These are phyloP conservation scores for Polyplosphaeria fusca DNA, from an alignment of 495 filamentous ascomycete species.

Conservation along the genomic window DNA sequence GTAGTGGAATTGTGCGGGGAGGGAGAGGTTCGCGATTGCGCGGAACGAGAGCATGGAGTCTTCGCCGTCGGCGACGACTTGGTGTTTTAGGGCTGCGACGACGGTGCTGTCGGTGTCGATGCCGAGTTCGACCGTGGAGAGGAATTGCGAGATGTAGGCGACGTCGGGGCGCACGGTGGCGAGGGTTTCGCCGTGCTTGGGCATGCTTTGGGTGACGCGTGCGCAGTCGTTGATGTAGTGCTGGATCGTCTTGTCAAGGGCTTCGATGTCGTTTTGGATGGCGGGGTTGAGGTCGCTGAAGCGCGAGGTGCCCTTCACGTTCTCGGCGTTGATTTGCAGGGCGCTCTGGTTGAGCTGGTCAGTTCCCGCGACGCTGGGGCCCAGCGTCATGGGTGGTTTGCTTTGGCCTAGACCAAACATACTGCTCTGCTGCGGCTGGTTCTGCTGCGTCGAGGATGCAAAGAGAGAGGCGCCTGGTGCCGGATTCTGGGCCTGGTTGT, in stretches of 20 bases:
- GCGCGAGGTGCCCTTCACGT: conserved; percentile 79
- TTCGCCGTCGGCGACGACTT: conserved; percentile 64
- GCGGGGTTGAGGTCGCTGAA: conserved; percentile 83
- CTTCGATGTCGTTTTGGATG: conserved; percentile 71
- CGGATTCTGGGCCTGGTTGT: conserved; percentile 21
- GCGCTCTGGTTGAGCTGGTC: conserved; percentile 55
- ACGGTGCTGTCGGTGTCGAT: conserved; percentile 69
- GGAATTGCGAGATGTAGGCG: conserved; percentile 65
- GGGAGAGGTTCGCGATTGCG: conserved; percentile 52
- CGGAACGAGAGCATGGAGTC: conserved; percentile 72
- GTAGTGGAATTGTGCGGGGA: conserved; percentile 58
- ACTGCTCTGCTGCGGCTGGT: conserved; percentile 17
- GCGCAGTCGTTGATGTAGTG: conserved; percentile 60
- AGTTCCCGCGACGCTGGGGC: conserved; percentile 24
- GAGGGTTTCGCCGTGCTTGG: conserved; percentile 62
- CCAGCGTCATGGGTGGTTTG: conserved; percentile 10
- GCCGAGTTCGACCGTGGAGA: conserved; percentile 68
- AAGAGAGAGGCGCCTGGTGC: conserved; percentile 33
- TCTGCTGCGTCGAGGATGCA: conserved; percentile 29
- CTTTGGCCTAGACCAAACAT: conserved; percentile 13
- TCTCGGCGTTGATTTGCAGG: conserved; percentile 66
- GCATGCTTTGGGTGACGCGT: conserved; percentile 59
- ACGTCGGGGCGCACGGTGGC: conserved; percentile 69
- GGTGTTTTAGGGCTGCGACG: conserved; percentile 61
- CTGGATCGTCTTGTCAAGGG: conserved; percentile 70